Conservation (phyloP, 176 grass and related monocot genomes). For the Aegilops umbellulata region DNA sequence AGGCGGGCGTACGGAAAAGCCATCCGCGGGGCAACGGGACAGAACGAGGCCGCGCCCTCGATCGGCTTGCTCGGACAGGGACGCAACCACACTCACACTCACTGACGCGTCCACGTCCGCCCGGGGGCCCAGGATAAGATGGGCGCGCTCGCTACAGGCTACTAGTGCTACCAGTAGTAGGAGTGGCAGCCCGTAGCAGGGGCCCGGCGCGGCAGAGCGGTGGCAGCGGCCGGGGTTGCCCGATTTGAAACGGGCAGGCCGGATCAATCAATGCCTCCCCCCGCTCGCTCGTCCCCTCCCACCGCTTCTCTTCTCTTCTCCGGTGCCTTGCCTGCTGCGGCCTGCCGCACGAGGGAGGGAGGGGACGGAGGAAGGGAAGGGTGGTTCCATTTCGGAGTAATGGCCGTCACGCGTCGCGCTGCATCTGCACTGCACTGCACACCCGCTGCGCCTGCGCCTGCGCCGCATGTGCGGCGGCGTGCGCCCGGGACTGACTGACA, state of each 20-base stretch:
- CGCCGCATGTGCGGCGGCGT: not conserved
- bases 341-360: too few relatives aligned
- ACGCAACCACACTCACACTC: not conserved
- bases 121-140: not conserved
- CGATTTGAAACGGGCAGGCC: not conserved
- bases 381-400: not conserved
- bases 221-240: not conserved
- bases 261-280: not conserved
- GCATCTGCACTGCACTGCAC: not conserved
- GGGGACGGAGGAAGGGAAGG: too few relatives aligned
- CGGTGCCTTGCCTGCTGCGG: not conserved
- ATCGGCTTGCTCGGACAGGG: not conserved
- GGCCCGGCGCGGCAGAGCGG: not conserved
- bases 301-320: not conserved
- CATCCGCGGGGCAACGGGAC: not conserved
- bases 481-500: not conserved
- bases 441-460: not conserved
- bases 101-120: constrained; percentile 29
- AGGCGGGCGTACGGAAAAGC: not conserved
- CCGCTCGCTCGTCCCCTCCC: too few relatives aligned
- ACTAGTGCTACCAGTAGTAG: too few relatives aligned
- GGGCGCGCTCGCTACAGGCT: not conserved
- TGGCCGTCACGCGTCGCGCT: not conserved
- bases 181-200: not conserved
- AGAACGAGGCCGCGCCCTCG: not conserved